Evolutionary conservation across 2,329 filamentous ascomycete genomes (phyloP), one percentile per base, ranked within the genome.

Genomic region (Ophiostoma sp.): DNA sequence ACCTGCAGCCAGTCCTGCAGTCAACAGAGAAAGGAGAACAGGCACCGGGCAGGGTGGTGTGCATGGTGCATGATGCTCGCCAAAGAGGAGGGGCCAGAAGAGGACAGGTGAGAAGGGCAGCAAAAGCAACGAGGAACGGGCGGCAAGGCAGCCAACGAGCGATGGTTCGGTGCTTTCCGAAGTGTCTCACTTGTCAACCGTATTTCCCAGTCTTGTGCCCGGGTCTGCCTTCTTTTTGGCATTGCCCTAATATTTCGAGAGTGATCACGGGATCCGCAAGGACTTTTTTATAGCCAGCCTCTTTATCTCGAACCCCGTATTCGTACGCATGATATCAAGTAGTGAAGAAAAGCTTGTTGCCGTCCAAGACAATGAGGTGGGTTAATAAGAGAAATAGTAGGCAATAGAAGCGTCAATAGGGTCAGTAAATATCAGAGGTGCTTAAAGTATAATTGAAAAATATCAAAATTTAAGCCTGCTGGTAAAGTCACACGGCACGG

Each of bases 91-190:
- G 57, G 25, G 55, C 3, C 33, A 36, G 33, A 36, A 36, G 3
- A 36, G 42, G 12, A 17, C n/a, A 6, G 15, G 2, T 42, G 4
- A 19, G 12, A 15, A 63, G 31, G 19, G 8, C 17, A 61, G 19
- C 15, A n/a, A 33, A 2, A 31, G 31, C 61, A 25, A 45, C n/a
- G 61, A 64, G 11, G 22, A 45, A 42, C 36, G 61, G 61, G 36
- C 61, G 61, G 61, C 61, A 64, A 45, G 36, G 36, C 61, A 64
- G 36, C 36, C 36, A 45, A 64, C 61, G 61, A 36, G 61, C 61
- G 61, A 45, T 45, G n/a, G 22, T 42, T 45, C 61, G 36, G 36
- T 64, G 61, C 22, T 45, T 45, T 64, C 36, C 61, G 61, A 42
- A 42, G n/a, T 42, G 61, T 64, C 61, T 45, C 36, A 64, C 9